phyloP scores from a whole-genome alignment of 1,139 yeast genomes.

The Zhuliangozyma blackwelliae region DNA sequence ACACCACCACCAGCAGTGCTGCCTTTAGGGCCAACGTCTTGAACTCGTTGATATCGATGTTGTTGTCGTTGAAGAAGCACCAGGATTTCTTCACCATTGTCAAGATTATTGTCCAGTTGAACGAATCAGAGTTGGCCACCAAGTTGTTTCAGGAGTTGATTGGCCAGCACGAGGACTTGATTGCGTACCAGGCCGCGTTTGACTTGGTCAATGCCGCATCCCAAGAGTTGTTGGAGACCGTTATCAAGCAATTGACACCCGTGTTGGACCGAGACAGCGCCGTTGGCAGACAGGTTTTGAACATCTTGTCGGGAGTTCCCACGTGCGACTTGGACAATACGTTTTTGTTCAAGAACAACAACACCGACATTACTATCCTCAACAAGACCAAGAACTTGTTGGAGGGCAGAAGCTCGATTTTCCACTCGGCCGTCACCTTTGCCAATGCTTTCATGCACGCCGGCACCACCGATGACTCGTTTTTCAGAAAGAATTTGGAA shows the following conservation, averaged over 20 bases:
- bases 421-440: conserved; percentile 94
- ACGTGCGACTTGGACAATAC: conserved; percentile 92
- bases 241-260: conserved; percentile 43
- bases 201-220: conserved; percentile 90
- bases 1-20: conserved; percentile 56
- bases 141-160: conserved; percentile 62
- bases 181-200: conserved; percentile 92
- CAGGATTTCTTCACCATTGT: conserved; percentile 78
- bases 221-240: conserved; percentile 77
- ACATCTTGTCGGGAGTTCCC: conserved; percentile 86
- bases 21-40: conserved; percentile 64
- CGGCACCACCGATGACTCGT: conserved; percentile 94
- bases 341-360: conserved; percentile 79
- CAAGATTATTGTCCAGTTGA: conserved; percentile 84
- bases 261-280: conserved; percentile 29
- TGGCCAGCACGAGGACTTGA: conserved; percentile 34
- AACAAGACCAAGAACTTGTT: conserved; percentile 76
- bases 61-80: conserved; percentile 55
- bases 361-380: conserved; percentile 78
- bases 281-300: conserved; percentile 45
- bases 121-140: conserved; percentile 68
- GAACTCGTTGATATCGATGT: conserved; percentile 55
- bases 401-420: conserved; percentile 90
- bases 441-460: conserved; percentile 94
- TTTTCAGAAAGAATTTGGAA: conserved; percentile 84